Base-by-base conservation (phyloP, 2,329 filamentous ascomycete species). In the Tricladium varicosporioides region DNA sequence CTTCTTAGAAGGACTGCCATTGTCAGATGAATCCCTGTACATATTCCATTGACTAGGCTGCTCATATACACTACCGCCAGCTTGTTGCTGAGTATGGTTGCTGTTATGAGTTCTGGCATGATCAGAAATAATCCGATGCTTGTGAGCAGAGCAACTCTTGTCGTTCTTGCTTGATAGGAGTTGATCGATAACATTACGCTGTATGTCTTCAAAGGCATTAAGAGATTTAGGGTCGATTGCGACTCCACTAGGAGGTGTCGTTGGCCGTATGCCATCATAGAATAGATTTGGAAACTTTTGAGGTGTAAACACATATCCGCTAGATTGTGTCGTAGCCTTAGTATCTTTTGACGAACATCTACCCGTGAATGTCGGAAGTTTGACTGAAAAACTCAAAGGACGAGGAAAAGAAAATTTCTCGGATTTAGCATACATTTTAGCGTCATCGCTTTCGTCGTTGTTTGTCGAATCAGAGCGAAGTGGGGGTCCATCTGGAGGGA, bases 211-310 rank as follows among this genome's bases (percentile, higher is more conserved):
- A 53, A 67, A 64, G 31, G 57, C 57, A 59, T 64, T 60, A 15
- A 62, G 48, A 57, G 51, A 48, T 18, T 63, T 53, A 19, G 60
- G 54, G 53, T 54, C 32, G 45, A 31, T 22, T 54, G 62, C 40
- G 57, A 54, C 58, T 65, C 67, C 68, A 68, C 68, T 71, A 50
- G 65, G 67, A 69, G 65, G 47, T 56, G 53, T 62, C 51, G 52
- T 51, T 53, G 58, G 31, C 33, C 32, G 49, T 36, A 49, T 51
- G 14, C 18, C 40, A 18, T 46, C 36, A 40, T 49, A 45, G 22
- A 59, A 63, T n/a, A 56, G 51, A 50, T 47, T 46, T 33, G 57
- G 52, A 54, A 50, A 60, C 33, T 59, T 67, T 40, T 19, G 19
- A 44, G 40, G 16, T 2, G 32, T 40, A 14, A 43, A 33, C 19